These are phyloP conservation scores for Metschnikowia henanensis DNA, from an alignment of 805 yeast species.

Conservation along the genomic window DNA sequence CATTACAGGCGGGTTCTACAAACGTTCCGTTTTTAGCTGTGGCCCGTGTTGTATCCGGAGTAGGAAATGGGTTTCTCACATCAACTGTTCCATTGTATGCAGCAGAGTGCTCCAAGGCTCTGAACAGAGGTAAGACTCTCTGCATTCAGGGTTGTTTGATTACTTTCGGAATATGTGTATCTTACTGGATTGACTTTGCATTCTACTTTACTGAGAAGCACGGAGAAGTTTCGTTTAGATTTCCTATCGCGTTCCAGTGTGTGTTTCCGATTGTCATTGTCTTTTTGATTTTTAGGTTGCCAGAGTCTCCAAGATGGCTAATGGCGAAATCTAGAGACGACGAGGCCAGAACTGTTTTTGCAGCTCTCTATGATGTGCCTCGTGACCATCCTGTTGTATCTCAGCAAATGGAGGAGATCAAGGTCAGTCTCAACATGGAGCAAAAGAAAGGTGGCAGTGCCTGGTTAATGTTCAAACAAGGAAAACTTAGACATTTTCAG, in stretches of 20 bases:
- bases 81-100: conserved; percentile 39
- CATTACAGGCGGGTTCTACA: conserved; percentile 23
- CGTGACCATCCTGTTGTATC: conserved; percentile 21
- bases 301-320: conserved; percentile 49
- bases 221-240: conserved; percentile 31
- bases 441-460: conserved; percentile 23
- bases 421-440: conserved; percentile 26
- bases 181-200: conserved; percentile 39
- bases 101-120: conserved; percentile 36
- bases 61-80: conserved; percentile 36
- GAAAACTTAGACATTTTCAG: conserved; percentile 47
- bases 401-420: conserved; percentile 29
- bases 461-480: conserved; percentile 37
- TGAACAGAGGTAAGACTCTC: conserved; percentile 29
- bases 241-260: conserved; percentile 34
- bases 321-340: conserved; percentile 27
- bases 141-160: conserved; percentile 32
- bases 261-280: conserved; percentile 21
- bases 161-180: conserved; percentile 29
- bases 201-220: conserved; percentile 28
- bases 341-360: conserved; percentile 27
- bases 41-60: conserved; percentile 33
- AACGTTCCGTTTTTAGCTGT: conserved; percentile 28
- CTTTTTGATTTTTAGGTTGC: conserved; percentile 25
- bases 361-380: conserved; percentile 25